Percentiles rank a stretch among this genome's conserved stretches.
These are phyloP conservation scores for Globisporangium orthogonon DNA, from an alignment of 352 stramenopile genomes.

Conservation along the genomic window DNA sequence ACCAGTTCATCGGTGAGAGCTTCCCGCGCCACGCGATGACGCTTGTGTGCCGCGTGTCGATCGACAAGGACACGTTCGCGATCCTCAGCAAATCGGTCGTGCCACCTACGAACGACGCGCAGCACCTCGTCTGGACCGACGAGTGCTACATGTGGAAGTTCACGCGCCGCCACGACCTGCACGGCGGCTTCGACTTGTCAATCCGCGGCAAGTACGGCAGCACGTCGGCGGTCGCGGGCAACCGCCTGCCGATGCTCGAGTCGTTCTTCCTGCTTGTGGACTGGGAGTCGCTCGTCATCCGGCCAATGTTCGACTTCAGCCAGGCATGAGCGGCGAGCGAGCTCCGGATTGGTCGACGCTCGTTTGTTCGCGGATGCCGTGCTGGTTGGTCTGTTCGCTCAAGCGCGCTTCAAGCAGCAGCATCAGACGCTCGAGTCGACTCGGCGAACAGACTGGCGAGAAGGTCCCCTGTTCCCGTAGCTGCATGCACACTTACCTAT, in stretches of 20 bases:
- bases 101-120: conserved; percentile 68
- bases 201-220: conserved; percentile 78
- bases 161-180: conserved; percentile 35
- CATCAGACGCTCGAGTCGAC: not conserved
- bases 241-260: conserved; percentile 80
- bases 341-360: too few species aligned
- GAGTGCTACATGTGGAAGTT: conserved; percentile 87
- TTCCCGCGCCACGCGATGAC: conserved; percentile 82
- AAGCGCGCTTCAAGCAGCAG: not conserved
- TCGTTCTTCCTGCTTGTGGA: conserved; percentile 83
- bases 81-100: conserved; percentile 82
- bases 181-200: conserved; percentile 67
- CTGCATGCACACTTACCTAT: too few species aligned
- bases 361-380: too few species aligned
- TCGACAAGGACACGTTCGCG: conserved; percentile 76
- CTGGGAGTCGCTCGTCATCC: conserved; percentile 81
- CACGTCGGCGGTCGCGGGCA: conserved; percentile 74
- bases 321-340: conserved; percentile 10
- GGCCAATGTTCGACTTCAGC: conserved; percentile 71
- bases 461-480: not conserved
- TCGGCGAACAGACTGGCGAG: not conserved
- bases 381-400: not conserved
- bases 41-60: conserved; percentile 73
- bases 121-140: conserved; percentile 85
- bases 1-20: conserved; percentile 85